Evolutionary conservation across 306 rosid species (phyloP), one percentile per base, ranked within the genome.

Genomic region (Cicer pinnatifidum): DNA sequence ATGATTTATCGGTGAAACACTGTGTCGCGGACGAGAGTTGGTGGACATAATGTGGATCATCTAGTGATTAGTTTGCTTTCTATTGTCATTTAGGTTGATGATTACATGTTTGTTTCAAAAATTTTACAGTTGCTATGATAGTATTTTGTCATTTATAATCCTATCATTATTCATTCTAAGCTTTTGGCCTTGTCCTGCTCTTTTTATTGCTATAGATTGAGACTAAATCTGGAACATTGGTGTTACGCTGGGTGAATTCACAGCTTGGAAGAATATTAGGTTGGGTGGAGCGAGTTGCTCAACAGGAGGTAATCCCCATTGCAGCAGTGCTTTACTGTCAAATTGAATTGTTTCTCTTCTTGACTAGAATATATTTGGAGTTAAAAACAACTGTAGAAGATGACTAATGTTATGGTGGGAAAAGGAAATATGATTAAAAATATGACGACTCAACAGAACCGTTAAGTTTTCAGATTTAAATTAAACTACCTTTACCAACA

Each of bases 221-320:
- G 83, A 81, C 91, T 16, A 85, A 89, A 83, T 94, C 99, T 77
- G 99, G 99, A 85, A 94, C 97, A 0, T 75, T 94, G 84, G 99
- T 94, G 80, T 77, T 94, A 86, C 99, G 99, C 11, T 94, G 99
- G 99, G 84, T 94, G 85, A 94, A 91, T 82, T 79, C 96, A 7
- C 99, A 94, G 75, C 99, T 94, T 74, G 97, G 85, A 80, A 88
- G 96, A 82, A 85, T 94, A 80, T 85, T 88, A 82, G 89, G 95
- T 68, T 94, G 99, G 99, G 99, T 91, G 48, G 97, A 91, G 67
- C 88, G 99, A 78, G 89, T 96, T 76, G 82, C 90, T 78, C 85
- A 83, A 68, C 97, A 91, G 72, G 99, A 94, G 97, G 99, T 90
- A 81, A 81, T 64, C 69, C 37, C 47, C 44, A 47, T 60, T 16